phyloP scores from a whole-genome alignment of 2,329 filamentous ascomycete species.

The Talaromyces piceae region DNA sequence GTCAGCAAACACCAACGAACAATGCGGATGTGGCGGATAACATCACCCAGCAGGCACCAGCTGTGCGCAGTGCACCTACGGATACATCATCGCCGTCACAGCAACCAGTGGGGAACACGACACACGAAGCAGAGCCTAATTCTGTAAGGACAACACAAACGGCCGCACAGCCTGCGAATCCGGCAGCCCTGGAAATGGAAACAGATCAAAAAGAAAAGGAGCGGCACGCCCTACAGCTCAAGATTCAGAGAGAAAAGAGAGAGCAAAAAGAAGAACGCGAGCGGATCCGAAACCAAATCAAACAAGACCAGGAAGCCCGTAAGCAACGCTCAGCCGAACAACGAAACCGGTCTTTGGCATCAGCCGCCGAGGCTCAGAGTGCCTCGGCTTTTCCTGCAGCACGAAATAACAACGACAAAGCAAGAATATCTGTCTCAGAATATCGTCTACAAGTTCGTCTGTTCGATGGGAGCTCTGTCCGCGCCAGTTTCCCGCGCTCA shows the following conservation, averaged over 20 bases:
- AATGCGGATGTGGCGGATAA: background rate
- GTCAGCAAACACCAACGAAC: conserved; percentile 5
- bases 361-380: background rate
- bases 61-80: background rate
- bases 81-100: conserved; percentile 8
- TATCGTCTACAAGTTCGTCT: conserved; percentile 71
- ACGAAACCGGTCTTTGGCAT: background rate
- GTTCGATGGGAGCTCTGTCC: conserved; percentile 75
- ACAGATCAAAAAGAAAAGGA: conserved; percentile 20
- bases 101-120: conserved; percentile 2
- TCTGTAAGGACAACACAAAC: conserved; percentile 20
- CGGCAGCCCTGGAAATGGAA: conserved; percentile 1
- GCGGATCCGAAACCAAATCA: conserved; percentile 66
- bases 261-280: conserved; percentile 62
- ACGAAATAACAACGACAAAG: background rate
- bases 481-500: conserved; percentile 60
- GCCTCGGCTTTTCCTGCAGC: background rate
- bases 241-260: conserved; percentile 56
- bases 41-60: background rate
- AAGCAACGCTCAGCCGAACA: conserved; percentile 43
- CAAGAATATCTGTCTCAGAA: conserved; percentile 11
- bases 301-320: conserved; percentile 66
- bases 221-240: conserved; percentile 51
- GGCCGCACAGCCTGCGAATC: conserved; percentile 15
- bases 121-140: conserved; percentile 10